These are phyloP conservation scores for Oryza longistaminata DNA, from an alignment of 176 grass and related monocot genomes.

Conservation along the genomic window DNA sequence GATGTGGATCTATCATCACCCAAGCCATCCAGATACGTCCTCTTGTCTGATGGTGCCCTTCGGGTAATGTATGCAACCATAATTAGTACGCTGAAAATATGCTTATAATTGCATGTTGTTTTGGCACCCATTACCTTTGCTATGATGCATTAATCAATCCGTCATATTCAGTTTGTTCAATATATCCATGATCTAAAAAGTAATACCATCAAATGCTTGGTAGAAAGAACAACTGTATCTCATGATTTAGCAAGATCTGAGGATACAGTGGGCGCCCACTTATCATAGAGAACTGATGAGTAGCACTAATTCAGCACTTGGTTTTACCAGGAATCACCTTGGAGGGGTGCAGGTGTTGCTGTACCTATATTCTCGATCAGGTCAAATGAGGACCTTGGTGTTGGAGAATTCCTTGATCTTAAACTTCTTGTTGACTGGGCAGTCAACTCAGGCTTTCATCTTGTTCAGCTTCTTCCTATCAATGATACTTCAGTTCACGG, in stretches of 20 bases:
- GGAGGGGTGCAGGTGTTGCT: constrained; percentile 96
- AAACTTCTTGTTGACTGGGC: constrained; percentile 97
- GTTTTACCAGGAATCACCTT: constrained; percentile 72
- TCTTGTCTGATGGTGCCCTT: constrained; percentile 84
- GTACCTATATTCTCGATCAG: constrained; percentile 91
- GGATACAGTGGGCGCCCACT: neutral
- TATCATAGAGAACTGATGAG: constrained; percentile 1
- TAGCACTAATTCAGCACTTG: constrained; percentile 34
- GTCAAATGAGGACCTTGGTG: constrained; percentile 83
- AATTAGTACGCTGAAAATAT: constrained; percentile 16
- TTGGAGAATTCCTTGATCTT: constrained; percentile 98
- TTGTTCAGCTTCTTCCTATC: constrained; percentile 92
- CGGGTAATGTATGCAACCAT: constrained; percentile 53
- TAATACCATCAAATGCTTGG: neutral
- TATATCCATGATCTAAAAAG: neutral
- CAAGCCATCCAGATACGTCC: constrained; percentile 63
- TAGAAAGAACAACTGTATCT: constrained; percentile 18
- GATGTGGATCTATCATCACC: constrained; percentile 61
- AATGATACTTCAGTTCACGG: constrained; percentile 92
- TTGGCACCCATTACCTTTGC: neutral
- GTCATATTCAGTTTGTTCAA: constrained; percentile 11
- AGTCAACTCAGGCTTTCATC: constrained; percentile 90
- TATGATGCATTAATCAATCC: constrained; percentile 26
- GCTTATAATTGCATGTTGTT: constrained; percentile 22
- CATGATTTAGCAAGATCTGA: constrained; percentile 29